Conservation (phyloP, 306 rosid species). For the Vigna trinervia region DNA sequence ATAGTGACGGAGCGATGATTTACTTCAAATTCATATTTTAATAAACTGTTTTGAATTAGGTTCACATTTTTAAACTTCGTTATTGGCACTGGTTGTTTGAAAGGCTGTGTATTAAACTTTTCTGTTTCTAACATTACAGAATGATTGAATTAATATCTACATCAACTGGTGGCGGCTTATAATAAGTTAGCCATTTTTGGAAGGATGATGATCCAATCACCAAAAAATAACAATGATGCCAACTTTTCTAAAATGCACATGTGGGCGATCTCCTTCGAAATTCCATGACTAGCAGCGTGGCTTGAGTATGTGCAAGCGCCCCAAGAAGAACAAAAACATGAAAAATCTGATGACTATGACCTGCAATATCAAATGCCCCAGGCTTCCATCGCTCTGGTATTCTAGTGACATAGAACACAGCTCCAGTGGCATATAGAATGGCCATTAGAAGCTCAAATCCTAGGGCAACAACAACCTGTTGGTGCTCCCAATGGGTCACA, state of each 20-base stretch:
- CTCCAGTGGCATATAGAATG: conserved; percentile 72
- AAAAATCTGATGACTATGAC: conserved; percentile 96
- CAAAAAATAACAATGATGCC: background rate
- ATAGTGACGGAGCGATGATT: background rate
- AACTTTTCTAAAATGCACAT: conserved; percentile 46
- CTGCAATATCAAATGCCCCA: conserved; percentile 86
- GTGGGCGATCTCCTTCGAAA: conserved; percentile 66
- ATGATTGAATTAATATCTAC: background rate
- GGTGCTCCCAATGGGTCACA: conserved; percentile 62
- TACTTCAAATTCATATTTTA: background rate
- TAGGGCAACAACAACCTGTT: conserved; percentile 55
- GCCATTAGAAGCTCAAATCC: conserved; percentile 82
- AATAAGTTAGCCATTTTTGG: conserved; percentile 18
- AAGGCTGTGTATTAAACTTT: background rate
- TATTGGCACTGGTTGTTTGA: background rate
- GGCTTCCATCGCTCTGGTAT: conserved; percentile 92
- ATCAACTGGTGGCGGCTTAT: background rate
- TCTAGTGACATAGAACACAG: conserved; percentile 69
- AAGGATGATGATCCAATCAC: conserved; percentile 1
- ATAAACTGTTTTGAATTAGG: background rate
- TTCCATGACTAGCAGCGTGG: conserved; percentile 69
- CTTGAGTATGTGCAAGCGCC: conserved; percentile 75
- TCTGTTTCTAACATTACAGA: background rate
- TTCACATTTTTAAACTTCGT: background rate
- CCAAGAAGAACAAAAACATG: conserved; percentile 86